Percentiles rank a stretch among this genome's conserved stretches.
These are phyloP conservation scores for Luffa acutangula DNA, from an alignment of 306 rosid genomes.

Conservation along the genomic window DNA sequence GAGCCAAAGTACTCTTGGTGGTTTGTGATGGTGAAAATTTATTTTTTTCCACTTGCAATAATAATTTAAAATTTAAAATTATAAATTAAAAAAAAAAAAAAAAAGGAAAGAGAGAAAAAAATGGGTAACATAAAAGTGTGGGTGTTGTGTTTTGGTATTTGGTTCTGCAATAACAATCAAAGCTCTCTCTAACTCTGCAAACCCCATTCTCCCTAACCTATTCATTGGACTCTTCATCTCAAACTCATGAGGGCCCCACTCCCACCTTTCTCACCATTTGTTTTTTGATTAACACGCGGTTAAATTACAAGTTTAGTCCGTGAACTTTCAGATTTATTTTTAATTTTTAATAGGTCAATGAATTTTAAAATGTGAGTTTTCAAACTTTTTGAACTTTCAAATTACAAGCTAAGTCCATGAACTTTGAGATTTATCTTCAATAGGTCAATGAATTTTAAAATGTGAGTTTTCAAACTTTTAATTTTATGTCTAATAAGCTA, in stretches of 20 bases:
- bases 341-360: too few relatives aligned
- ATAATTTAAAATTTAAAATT: background rate
- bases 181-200: background rate
- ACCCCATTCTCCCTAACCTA: background rate
- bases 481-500: too few relatives aligned
- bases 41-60: background rate
- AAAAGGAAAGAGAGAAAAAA: background rate
- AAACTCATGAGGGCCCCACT: background rate
- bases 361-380: too few relatives aligned
- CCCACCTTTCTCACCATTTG: background rate
- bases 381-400: too few relatives aligned
- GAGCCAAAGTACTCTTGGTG: background rate
- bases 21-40: background rate
- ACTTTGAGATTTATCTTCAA: too few relatives aligned
- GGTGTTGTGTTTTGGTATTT: background rate
- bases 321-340: too few relatives aligned
- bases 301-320: too few relatives aligned
- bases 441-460: too few relatives aligned
- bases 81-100: background rate
- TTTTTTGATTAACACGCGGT: too few relatives aligned
- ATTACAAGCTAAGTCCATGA: too few relatives aligned
- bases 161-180: slow-evolving; percentile 2
- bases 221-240: background rate
- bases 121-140: background rate
- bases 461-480: too few relatives aligned